phyloP scores from a whole-genome alignment of 2,329 filamentous ascomycete genomes.

The Fonsecaea pedrosoi region DNA sequence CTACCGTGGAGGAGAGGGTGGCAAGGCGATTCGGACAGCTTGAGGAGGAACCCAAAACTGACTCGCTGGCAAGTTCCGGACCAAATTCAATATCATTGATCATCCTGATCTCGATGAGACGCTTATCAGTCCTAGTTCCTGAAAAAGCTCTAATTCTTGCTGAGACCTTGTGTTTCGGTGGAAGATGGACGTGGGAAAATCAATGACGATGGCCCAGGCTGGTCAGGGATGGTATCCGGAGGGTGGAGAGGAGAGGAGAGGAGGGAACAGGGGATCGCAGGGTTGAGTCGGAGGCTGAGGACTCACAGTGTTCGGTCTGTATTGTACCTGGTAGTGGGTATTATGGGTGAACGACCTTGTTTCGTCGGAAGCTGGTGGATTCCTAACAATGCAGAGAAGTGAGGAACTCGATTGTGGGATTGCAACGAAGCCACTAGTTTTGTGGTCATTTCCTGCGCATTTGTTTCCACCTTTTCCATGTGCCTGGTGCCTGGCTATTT shows the following conservation, averaged over 20 bases:
- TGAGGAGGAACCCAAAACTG: neutral
- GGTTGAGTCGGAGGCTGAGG: neutral
- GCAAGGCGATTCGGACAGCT: neutral
- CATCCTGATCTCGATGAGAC: conserved; percentile 6
- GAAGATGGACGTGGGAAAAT: neutral
- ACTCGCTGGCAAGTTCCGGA: conserved; percentile 3
- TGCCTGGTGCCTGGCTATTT: neutral
- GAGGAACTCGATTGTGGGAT: neutral
- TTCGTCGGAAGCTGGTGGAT: neutral
- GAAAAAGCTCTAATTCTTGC: neutral
- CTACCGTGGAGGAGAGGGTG: neutral
- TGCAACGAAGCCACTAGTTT: conserved; percentile 3
- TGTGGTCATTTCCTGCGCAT: neutral
- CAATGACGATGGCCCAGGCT: conserved; percentile 5
- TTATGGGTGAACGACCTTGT: neutral
- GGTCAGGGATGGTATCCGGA: neutral
- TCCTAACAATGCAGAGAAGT: conserved; percentile 2
- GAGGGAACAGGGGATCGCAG: neutral
- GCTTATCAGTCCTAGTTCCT: neutral
- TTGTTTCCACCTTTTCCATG: conserved; percentile 3
- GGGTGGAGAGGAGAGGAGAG: neutral
- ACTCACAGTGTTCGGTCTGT: neutral
- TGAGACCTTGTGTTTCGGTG: conserved; percentile 3
- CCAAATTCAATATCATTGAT: neutral
- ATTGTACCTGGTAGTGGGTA: neutral